These are phyloP conservation scores for Stagonosporopsis rhizophila DNA, from an alignment of 2,329 filamentous ascomycete genomes.

Conservation along the genomic window DNA sequence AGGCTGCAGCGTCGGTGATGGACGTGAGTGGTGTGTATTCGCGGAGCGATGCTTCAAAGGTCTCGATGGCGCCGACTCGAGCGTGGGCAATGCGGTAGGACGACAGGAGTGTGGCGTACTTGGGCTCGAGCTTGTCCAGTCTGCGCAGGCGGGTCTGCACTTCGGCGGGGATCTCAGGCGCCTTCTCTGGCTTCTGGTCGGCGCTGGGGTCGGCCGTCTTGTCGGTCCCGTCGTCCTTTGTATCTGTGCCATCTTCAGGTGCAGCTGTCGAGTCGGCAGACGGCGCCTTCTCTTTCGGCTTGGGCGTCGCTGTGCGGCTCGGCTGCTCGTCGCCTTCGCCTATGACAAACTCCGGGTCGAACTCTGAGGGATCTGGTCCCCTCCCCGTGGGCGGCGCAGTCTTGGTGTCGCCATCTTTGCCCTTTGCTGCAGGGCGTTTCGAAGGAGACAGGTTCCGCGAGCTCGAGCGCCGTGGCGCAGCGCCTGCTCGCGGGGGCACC, in stretches of 20 bases:
- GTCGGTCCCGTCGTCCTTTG: slow-evolving; percentile 42
- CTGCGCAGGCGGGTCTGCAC: slow-evolving; percentile 78
- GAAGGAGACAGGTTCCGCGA: slow-evolving; percentile 53
- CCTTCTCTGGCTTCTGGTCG: slow-evolving; percentile 36
- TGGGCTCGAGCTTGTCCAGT: slow-evolving; percentile 87
- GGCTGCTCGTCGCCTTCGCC: slow-evolving; percentile 78
- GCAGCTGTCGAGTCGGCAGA: slow-evolving; percentile 26
- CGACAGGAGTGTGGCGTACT: slow-evolving; percentile 65
- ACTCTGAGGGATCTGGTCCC: slow-evolving; percentile 82
- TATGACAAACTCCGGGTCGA: slow-evolving; percentile 84
- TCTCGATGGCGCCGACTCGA: slow-evolving; percentile 84
- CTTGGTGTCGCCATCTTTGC: slow-evolving; percentile 43
- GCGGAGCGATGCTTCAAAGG: slow-evolving; percentile 88
- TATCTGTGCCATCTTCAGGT: slow-evolving; percentile 35
- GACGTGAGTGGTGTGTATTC: slow-evolving; percentile 92
- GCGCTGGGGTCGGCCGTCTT: slow-evolving; percentile 30
- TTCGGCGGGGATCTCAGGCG: slow-evolving; percentile 73
- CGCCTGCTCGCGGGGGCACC: slow-evolving; percentile 54
- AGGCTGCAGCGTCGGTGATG: slow-evolving; percentile 81
- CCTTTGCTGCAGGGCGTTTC: slow-evolving; percentile 35
- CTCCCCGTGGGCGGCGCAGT: slow-evolving; percentile 57
- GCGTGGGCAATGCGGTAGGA: slow-evolving; percentile 93
- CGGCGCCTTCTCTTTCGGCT: slow-evolving; percentile 52
- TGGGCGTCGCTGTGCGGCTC: slow-evolving; percentile 68
- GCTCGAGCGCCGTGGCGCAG: slow-evolving; percentile 55